Percentiles rank a stretch among this genome's conserved stretches.
These are phyloP conservation scores for Rhazya stricta DNA, from an alignment of 257 asterid genomes.

Conservation along the genomic window DNA sequence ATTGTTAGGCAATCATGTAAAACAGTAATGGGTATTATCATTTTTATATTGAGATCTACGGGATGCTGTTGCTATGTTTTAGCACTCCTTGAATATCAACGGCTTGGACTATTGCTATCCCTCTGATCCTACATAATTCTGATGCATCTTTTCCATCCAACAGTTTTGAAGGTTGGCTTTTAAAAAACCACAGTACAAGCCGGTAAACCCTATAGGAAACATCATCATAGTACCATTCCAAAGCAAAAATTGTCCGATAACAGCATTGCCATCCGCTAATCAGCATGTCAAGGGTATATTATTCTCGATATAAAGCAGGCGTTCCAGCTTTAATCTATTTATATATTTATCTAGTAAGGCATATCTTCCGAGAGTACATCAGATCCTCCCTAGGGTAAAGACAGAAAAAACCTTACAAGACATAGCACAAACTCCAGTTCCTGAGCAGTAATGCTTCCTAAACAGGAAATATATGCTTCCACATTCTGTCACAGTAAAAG, in stretches of 20 bases:
- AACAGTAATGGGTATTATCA: not conserved
- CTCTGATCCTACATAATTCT: not conserved
- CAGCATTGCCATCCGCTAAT: not conserved
- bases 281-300: not conserved
- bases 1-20: not conserved
- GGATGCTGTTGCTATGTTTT: not conserved
- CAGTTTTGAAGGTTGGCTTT: not conserved
- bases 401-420: not conserved
- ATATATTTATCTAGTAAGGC: not conserved
- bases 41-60: not conserved
- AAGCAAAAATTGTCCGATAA: not conserved
- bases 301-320: not conserved
- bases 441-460: not conserved
- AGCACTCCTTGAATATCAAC: too few species aligned
- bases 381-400: not conserved
- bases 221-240: not conserved
- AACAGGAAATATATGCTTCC: not conserved
- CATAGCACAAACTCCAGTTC: not conserved
- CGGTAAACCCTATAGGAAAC: not conserved
- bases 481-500: not conserved
- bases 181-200: too few species aligned
- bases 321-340: not conserved
- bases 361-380: too few species aligned
- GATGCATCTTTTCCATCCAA: not conserved
- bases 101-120: too few species aligned